Evolutionary conservation across 768 basidiomycete genomes (phyloP).

Genomic region (Thelephora aurantiotincta): DNA sequence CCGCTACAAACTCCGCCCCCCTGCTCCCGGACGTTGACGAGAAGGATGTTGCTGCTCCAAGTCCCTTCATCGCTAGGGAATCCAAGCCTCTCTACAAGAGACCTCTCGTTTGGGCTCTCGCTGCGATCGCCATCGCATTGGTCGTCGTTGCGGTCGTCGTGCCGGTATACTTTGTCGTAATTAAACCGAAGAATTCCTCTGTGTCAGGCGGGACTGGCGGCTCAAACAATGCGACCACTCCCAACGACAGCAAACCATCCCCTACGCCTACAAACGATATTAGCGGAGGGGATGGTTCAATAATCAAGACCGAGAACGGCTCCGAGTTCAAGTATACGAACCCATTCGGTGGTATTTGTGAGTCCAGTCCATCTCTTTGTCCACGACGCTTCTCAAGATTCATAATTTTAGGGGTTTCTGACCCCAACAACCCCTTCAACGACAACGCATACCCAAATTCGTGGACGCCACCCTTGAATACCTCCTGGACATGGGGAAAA

Average conservation of each 20-base stretch:
- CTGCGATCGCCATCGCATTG: constrained; percentile 8
- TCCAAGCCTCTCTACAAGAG: constrained; percentile 11
- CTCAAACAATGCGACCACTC: background rate
- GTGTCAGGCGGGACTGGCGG: constrained; percentile 4
- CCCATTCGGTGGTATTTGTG: constrained; percentile 61
- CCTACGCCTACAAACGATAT: constrained; percentile 13
- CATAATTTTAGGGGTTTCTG: constrained; percentile 39
- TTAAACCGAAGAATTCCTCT: constrained; percentile 9
- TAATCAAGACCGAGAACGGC: constrained; percentile 51
- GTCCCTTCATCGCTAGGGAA: background rate
- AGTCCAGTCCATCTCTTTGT: constrained; percentile 15
- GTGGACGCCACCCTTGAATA: constrained; percentile 70
- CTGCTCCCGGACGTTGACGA: background rate
- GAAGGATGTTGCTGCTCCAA: background rate
- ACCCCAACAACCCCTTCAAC: constrained; percentile 64
- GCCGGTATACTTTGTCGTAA: constrained; percentile 15
- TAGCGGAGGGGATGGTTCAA: constrained; percentile 58
- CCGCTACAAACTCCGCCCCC: background rate
- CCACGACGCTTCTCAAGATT: constrained; percentile 2
- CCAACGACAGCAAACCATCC: constrained; percentile 5
- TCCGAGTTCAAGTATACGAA: constrained; percentile 66
- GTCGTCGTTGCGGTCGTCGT: constrained; percentile 16
- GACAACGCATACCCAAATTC: constrained; percentile 61
- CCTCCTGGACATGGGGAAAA: constrained; percentile 55
- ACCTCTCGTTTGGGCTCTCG: constrained; percentile 10